These are phyloP conservation scores for Fremontodendron californicum DNA, from an alignment of 345 rosid genomes.

Conservation along the genomic window DNA sequence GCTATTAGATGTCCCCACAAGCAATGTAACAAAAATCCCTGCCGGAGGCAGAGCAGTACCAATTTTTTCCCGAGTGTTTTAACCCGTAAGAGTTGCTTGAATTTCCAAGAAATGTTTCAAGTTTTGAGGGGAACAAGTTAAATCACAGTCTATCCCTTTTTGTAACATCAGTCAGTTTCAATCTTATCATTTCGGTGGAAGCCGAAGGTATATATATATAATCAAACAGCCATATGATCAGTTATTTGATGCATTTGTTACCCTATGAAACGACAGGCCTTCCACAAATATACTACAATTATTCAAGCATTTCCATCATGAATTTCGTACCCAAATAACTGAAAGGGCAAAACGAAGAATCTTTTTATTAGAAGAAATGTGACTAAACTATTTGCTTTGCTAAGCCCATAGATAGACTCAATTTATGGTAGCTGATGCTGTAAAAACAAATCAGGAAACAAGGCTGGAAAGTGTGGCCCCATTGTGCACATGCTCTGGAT, in stretches of 20 bases:
- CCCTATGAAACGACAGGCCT: not conserved
- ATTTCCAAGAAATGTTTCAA: not conserved
- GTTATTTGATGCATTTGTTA: not conserved
- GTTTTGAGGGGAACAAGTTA: not conserved
- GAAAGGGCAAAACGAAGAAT: not conserved
- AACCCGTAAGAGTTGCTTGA: not conserved
- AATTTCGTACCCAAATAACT: not conserved
- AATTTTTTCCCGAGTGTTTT: not conserved
- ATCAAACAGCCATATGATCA: not conserved
- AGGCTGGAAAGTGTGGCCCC: slow-evolving; percentile 3
- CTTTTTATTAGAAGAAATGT: not conserved
- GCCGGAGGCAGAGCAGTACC: not conserved
- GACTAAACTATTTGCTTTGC: not conserved
- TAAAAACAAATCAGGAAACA: not conserved
- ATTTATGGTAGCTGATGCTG: not conserved
- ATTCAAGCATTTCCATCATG: not conserved
- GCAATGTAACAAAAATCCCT: not conserved
- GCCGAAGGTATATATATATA: not conserved
- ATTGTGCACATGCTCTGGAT: slow-evolving; percentile 18
- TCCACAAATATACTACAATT: not conserved
- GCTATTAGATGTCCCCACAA: not conserved
- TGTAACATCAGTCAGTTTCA: slow-evolving; percentile 7
- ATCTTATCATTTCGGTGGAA: not conserved
- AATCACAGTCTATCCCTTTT: not conserved
- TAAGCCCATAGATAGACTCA: not conserved